These are phyloP conservation scores for Podila epicladia DNA, from an alignment of 192 early-diverging fungal species.

Conservation along the genomic window DNA sequence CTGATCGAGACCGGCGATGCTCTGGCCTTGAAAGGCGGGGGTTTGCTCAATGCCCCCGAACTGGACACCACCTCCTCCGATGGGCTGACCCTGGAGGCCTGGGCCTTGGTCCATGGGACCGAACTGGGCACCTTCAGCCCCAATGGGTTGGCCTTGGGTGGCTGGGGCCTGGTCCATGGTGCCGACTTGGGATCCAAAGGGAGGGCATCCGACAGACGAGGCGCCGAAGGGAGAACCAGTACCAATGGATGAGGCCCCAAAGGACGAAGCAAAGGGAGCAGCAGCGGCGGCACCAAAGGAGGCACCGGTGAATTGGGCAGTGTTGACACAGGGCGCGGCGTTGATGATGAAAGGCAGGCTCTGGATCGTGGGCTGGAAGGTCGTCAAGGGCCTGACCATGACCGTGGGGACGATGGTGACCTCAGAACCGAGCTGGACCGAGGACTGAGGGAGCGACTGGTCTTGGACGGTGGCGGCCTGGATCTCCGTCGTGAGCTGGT, in stretches of 20 bases:
- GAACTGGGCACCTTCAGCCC: too few species aligned
- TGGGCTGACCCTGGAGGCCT: background rate
- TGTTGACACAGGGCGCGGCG: conserved; percentile 13
- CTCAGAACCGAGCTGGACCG: conserved; percentile 12
- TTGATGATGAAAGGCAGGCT: conserved; percentile 32
- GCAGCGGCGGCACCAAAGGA: background rate
- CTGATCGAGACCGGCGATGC: background rate
- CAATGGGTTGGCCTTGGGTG: too few species aligned
- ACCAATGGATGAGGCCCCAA: background rate
- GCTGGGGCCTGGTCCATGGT: too few species aligned
- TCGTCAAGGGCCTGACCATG: conserved; percentile 6
- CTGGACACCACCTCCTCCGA: background rate
- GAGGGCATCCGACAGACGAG: background rate
- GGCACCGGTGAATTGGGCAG: background rate
- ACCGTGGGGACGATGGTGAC: conserved; percentile 18
- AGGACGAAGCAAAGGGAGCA: background rate
- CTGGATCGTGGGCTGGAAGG: conserved; percentile 32
- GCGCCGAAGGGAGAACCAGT: background rate
- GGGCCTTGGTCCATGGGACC: background rate
- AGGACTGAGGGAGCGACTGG: conserved; percentile 12
- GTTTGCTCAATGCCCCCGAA: background rate
- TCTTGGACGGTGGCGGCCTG: conserved; percentile 12
- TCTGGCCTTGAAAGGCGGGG: background rate
- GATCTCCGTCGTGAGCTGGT: conserved; percentile 21
- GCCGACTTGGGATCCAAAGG: too few species aligned